Evolutionary conservation across 805 yeast species (phyloP), one percentile per base, ranked within the genome.

Genomic region (Cyberlindnera veronae): DNA sequence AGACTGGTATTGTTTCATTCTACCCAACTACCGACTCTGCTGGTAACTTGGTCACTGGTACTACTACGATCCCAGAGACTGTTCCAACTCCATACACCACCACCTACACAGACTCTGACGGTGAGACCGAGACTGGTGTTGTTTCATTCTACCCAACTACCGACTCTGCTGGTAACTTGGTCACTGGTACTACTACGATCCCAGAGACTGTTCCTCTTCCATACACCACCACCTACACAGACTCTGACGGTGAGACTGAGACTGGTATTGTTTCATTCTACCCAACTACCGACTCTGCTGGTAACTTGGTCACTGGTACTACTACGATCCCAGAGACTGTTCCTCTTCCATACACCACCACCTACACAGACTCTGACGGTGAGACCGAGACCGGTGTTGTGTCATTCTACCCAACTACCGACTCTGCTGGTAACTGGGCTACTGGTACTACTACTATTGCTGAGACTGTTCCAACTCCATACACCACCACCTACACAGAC

Each of bases 361-460:
- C 32, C 21, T n/a, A n/a, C n/a, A n/a, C n/a, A n/a, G n/a, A n/a
- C 17, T 26, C 28, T 19, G 23, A 17, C 4, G 41, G 36, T 13
- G 12, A 4, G 6, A 14, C 21, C 7, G 18, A 16, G 6, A 38
- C 41, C 12, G 37, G 15, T 12, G 26, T 38, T 26, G 34, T 38
- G 6, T 18, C 23, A 6, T 30, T 17, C 32, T 30, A 18, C 32
- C n/a, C n/a, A n/a, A n/a, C n/a, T n/a, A n/a, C n/a, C n/a, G n/a
- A n/a, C n/a, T n/a, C n/a, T n/a, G 32, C 43, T 14, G 23, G 23
- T 19, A 11, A 8, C 23, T 17, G 8, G 23, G 28, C 45, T 22
- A 30, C 45, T 32, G 43, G 46, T 22, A 30, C 48, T n/a, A 46
- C 51, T 44, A 49, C 53, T 36, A 41, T 52, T 34, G 39, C 43